phyloP scores from a whole-genome alignment of 495 filamentous ascomycete species.

The Annulohypoxylon bovei region DNA sequence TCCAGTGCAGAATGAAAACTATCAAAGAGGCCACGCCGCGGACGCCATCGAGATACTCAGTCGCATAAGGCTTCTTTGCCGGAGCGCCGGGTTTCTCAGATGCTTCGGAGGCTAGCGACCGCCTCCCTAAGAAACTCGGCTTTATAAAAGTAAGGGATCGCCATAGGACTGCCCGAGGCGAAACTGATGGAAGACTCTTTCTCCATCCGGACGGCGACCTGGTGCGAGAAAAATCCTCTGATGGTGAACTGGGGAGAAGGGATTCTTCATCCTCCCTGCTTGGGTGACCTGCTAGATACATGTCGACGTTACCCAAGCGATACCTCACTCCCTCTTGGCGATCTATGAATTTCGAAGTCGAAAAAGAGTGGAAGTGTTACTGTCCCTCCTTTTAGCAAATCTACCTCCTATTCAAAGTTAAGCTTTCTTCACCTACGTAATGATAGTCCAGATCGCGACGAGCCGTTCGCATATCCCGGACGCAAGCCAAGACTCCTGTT shows the following conservation, averaged over 20 bases:
- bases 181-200: conserved; percentile 14
- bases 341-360: conserved; percentile 6
- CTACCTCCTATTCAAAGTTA: background rate
- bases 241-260: conserved; percentile 32
- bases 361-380: conserved; percentile 20
- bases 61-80: conserved; percentile 44
- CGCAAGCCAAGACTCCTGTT: background rate
- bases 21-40: conserved; percentile 61
- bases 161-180: conserved; percentile 24
- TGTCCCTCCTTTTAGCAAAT: conserved; percentile 23
- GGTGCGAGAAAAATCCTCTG: conserved; percentile 17
- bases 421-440: conserved; percentile 19
- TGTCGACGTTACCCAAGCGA: conserved; percentile 30
- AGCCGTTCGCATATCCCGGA: conserved; percentile 16
- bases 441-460: conserved; percentile 1
- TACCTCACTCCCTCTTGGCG: background rate
- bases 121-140: conserved; percentile 39
- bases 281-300: conserved; percentile 29
- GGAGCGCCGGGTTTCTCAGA: conserved; percentile 20
- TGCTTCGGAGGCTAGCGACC: conserved; percentile 16
- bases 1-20: conserved; percentile 59
- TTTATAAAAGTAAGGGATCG: conserved; percentile 32
- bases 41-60: conserved; percentile 60
- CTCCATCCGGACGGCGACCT: conserved; percentile 11
- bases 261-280: conserved; percentile 41